Conservation (phyloP, 768 basidiomycete species). For the Ramaria sp. region DNA sequence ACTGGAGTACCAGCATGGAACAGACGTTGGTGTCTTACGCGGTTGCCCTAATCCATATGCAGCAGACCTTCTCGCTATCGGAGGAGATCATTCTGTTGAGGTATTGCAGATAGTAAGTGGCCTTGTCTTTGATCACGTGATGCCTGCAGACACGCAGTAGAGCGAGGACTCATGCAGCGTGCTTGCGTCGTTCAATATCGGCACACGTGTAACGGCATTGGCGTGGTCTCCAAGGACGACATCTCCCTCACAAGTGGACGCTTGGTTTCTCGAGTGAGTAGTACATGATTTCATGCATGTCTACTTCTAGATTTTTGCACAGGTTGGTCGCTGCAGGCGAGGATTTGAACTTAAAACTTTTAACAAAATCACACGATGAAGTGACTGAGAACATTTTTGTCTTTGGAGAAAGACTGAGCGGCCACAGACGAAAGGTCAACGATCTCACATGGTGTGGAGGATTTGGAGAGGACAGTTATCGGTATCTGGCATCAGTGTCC, state of each 20-base stretch:
- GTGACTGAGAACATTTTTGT: constrained; percentile 42
- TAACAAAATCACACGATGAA: constrained; percentile 41
- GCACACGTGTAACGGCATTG: constrained; percentile 56
- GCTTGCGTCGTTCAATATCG: constrained; percentile 66
- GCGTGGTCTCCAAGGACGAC: constrained; percentile 67
- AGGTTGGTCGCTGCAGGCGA: constrained; percentile 60
- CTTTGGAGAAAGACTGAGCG: constrained; percentile 73
- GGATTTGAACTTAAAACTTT: constrained; percentile 60
- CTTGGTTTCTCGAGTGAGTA: constrained; percentile 66
- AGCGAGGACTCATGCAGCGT: constrained; percentile 29
- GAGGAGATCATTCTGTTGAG: constrained; percentile 62
- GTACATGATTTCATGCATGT: neutral
- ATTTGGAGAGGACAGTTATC: constrained; percentile 48
- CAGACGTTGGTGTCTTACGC: constrained; percentile 50
- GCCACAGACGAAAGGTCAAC: constrained; percentile 69
- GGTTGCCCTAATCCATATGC: constrained; percentile 57
- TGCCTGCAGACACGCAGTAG: constrained; percentile 16
- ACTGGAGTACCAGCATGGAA: constrained; percentile 35
- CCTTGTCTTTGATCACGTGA: constrained; percentile 4
- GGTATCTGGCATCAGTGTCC: constrained; percentile 75
- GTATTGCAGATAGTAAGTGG: constrained; percentile 50
- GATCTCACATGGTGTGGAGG: constrained; percentile 77
- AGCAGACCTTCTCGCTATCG: constrained; percentile 58
- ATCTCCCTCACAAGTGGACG: constrained; percentile 52
- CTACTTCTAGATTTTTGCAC: neutral